Evolutionary conservation across 1,284 basidiomycete genomes (phyloP).

Genomic region (Bondarzewia mesenterica): DNA sequence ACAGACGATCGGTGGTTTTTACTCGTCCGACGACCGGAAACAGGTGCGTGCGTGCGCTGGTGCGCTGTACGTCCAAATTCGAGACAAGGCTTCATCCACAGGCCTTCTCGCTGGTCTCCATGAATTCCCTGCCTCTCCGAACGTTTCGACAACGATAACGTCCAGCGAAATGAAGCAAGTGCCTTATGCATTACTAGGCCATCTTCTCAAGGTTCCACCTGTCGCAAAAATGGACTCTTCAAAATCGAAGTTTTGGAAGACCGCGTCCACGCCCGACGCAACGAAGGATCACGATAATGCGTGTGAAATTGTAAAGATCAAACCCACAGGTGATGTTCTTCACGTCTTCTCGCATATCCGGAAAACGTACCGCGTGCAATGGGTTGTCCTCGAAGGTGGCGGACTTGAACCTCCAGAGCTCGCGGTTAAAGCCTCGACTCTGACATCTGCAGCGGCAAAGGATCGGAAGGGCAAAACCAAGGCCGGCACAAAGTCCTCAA

Average conservation of each 20-base stretch:
- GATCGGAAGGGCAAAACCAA: neutral
- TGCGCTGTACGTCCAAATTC: neutral
- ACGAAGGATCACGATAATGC: neutral
- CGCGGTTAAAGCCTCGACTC: neutral
- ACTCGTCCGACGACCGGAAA: conserved; percentile 74
- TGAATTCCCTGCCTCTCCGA: conserved; percentile 66
- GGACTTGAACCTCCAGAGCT: conserved; percentile 3
- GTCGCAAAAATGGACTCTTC: conserved; percentile 7
- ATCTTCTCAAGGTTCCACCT: conserved; percentile 26
- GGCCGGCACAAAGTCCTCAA: neutral
- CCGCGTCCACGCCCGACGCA: neutral
- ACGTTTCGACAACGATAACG: conserved; percentile 29
- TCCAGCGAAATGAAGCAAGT: conserved; percentile 29
- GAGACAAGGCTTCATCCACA: conserved; percentile 23
- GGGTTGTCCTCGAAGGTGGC: conserved; percentile 57
- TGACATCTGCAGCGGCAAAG: neutral
- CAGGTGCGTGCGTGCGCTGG: conserved; percentile 43
- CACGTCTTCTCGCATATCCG: conserved; percentile 90
- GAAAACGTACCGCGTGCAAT: conserved; percentile 81
- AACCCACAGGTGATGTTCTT: conserved; percentile 54
- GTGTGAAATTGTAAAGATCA: conserved; percentile 36
- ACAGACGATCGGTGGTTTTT: conserved; percentile 52
- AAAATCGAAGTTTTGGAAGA: neutral
- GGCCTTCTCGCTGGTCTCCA: conserved; percentile 85
- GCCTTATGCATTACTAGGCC: conserved; percentile 32